Conservation (phyloP, 2,329 filamentous ascomycete species). For the Cryphonectria carpinicola region DNA sequence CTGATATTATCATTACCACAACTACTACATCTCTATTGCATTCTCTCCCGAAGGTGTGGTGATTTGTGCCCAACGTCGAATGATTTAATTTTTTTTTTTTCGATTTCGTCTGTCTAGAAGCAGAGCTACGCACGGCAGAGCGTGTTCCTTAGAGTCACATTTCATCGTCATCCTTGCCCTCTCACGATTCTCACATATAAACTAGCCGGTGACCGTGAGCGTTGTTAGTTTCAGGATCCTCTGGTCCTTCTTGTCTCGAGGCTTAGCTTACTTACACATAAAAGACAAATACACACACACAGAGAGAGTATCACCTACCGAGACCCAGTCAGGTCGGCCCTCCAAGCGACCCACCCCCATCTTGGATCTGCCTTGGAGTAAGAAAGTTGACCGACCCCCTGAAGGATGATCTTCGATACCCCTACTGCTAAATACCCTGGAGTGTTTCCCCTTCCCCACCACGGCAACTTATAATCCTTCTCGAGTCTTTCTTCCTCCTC, state of each 20-base stretch:
- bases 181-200: constrained; percentile 3
- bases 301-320: not conserved
- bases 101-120: not conserved
- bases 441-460: not conserved
- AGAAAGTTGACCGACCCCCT: not conserved
- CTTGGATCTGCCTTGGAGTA: not conserved
- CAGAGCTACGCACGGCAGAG: not conserved
- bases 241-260: not conserved
- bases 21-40: not conserved
- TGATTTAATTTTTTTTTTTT: not conserved
- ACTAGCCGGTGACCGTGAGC: not conserved
- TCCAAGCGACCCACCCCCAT: not conserved
- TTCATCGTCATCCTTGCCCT: not conserved
- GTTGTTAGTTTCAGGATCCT: not conserved
- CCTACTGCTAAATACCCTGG: not conserved
- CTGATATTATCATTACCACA: not conserved
- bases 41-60: not conserved
- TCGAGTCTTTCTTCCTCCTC: not conserved
- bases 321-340: not conserved
- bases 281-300: not conserved
- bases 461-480: constrained; percentile 3
- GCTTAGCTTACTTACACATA: not conserved
- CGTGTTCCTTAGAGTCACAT: not conserved
- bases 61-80: constrained; percentile 8
- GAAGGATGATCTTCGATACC: not conserved